Evolutionary conservation across 495 filamentous ascomycete genomes (phyloP).

Genomic region (Aspergillus conjunctus): DNA sequence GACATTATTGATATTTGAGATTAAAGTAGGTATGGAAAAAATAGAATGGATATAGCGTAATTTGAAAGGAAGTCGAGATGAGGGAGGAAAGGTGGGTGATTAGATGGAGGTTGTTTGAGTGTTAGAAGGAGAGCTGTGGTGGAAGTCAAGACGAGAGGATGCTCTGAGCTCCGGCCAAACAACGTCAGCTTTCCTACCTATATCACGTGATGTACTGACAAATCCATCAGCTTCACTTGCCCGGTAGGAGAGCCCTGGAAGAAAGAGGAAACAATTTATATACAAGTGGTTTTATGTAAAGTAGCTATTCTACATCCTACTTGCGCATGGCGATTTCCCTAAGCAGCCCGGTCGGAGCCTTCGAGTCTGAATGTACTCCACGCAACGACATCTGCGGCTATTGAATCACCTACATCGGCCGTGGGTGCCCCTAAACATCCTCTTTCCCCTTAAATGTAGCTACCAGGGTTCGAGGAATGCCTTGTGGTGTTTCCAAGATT

Average conservation of each 20-base stretch:
- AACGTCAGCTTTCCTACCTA: constrained; percentile 44
- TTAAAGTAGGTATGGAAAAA: background rate
- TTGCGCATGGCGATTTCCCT: background rate
- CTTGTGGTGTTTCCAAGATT: constrained; percentile 32
- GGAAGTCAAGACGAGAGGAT: constrained; percentile 27
- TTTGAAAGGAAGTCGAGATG: constrained; percentile 14
- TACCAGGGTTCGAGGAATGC: constrained; percentile 11
- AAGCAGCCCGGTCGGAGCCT: background rate
- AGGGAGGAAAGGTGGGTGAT: constrained; percentile 13
- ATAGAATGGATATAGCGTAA: background rate
- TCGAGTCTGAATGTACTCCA: background rate
- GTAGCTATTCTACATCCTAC: background rate
- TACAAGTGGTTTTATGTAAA: background rate
- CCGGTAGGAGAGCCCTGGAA: background rate
- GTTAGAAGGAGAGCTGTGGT: constrained; percentile 32
- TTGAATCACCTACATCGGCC: background rate
- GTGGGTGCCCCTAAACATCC: no score
- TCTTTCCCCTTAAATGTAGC: background rate
- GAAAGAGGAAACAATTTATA: background rate
- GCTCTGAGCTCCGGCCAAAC: constrained; percentile 44
- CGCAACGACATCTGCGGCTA: background rate
- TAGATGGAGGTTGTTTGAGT: constrained; percentile 19
- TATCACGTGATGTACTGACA: constrained; percentile 41
- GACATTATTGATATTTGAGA: constrained; percentile 61
- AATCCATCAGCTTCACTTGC: constrained; percentile 19